Percentiles rank a stretch among this genome's conserved stretches.
These are phyloP conservation scores for Rhodotorula sp. DNA, from an alignment of 1,284 basidiomycete species.

Conservation along the genomic window DNA sequence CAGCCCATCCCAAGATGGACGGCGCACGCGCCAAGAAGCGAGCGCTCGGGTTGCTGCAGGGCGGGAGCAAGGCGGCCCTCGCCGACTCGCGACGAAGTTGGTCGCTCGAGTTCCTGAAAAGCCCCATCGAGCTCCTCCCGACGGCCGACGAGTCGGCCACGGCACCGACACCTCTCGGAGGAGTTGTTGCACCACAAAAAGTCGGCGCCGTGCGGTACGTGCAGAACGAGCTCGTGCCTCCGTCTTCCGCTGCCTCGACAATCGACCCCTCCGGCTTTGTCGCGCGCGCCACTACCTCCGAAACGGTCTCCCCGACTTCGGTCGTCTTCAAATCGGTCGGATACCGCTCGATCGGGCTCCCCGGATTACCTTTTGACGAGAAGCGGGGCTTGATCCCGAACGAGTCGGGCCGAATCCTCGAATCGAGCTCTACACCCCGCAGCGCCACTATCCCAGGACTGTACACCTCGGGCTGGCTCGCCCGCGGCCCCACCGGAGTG, in stretches of 20 bases:
- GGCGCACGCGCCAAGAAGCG: slow-evolving; percentile 54
- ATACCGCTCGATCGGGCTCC: slow-evolving; percentile 60
- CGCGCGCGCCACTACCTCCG: slow-evolving; percentile 56
- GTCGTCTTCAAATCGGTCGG: slow-evolving; percentile 86
- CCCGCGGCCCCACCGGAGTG: slow-evolving; percentile 86
- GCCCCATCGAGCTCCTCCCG: slow-evolving; percentile 59
- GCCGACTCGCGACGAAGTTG: slow-evolving; percentile 61
- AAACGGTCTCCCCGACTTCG: slow-evolving; percentile 61
- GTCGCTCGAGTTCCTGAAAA: slow-evolving; percentile 76
- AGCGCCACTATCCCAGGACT: slow-evolving; percentile 49
- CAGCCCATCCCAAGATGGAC: slow-evolving; percentile 32
- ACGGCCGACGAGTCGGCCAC: slow-evolving; percentile 18
- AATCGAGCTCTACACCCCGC: slow-evolving; percentile 54
- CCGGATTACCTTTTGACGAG: slow-evolving; percentile 51
- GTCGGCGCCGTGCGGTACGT: slow-evolving; percentile 34
- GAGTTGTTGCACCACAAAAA: not conserved
- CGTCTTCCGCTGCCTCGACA: not conserved
- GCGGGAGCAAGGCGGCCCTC: slow-evolving; percentile 54
- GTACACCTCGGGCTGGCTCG: slow-evolving; percentile 92
- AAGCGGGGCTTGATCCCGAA: slow-evolving; percentile 53
- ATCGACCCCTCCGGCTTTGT: slow-evolving; percentile 21
- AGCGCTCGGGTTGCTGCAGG: slow-evolving; percentile 53
- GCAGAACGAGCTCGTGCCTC: slow-evolving; percentile 36
- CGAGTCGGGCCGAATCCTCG: slow-evolving; percentile 52
- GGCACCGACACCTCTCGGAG: not conserved